These are phyloP conservation scores for Phytophthora constricta DNA, from an alignment of 352 stramenopile species.

Conservation along the genomic window DNA sequence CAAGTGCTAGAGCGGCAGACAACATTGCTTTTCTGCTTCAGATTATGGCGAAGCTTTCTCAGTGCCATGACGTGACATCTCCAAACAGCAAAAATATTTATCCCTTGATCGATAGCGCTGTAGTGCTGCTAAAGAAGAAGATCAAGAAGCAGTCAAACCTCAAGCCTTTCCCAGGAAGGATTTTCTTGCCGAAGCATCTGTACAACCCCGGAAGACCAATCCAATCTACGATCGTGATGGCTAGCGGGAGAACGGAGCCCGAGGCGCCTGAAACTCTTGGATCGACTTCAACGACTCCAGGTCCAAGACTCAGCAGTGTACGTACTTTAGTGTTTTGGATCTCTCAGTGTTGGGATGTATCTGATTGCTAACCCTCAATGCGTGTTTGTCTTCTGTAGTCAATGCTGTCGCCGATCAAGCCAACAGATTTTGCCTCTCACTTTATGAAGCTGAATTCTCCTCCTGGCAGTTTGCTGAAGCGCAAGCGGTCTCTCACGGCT, in stretches of 20 bases:
- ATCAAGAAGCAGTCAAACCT: slow-evolving; percentile 89
- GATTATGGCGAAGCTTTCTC: slow-evolving; percentile 77
- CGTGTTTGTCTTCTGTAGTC: slow-evolving; percentile 40
- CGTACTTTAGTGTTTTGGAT: slow-evolving; percentile 20
- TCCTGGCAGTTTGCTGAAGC: slow-evolving; percentile 57
- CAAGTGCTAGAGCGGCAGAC: slow-evolving; percentile 57
- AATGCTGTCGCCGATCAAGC: slow-evolving; percentile 81
- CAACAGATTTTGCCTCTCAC: slow-evolving; percentile 49
- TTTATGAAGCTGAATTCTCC: slow-evolving; percentile 73
- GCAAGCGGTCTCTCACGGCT: slow-evolving; percentile 31
- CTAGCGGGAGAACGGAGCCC: slow-evolving; percentile 30
- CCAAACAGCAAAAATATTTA: slow-evolving; percentile 59
- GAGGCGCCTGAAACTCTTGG: slow-evolving; percentile 32
- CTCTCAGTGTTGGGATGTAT: not conserved
- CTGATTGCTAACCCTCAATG: slow-evolving; percentile 15
- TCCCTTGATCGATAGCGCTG: slow-evolving; percentile 64
- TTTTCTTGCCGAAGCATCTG: slow-evolving; percentile 83
- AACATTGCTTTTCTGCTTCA: slow-evolving; percentile 90
- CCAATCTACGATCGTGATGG: slow-evolving; percentile 15
- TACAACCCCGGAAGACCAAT: slow-evolving; percentile 39
- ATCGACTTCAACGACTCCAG: slow-evolving; percentile 1
- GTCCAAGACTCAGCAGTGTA: slow-evolving; percentile 54
- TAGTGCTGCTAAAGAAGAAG: slow-evolving; percentile 73
- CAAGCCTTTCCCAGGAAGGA: slow-evolving; percentile 82
- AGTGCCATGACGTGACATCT: slow-evolving; percentile 68